These are phyloP conservation scores for Sapria himalayana DNA, from an alignment of 345 rosid species.

Conservation along the genomic window DNA sequence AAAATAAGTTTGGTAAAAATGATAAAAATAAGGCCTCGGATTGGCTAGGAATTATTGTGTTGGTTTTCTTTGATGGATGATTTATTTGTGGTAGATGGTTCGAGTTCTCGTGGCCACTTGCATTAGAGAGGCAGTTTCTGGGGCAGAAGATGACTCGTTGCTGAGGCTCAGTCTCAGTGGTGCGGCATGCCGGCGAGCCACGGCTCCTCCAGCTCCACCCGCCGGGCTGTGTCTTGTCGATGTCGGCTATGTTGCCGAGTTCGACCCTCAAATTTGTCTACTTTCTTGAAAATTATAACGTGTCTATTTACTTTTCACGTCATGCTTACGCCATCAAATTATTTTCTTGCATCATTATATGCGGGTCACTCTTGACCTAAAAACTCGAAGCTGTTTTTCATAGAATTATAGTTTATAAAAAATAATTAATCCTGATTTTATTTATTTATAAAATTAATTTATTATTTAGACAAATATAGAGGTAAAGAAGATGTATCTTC, in stretches of 20 bases:
- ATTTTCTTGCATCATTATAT: too few relatives aligned
- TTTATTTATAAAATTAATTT: too few relatives aligned
- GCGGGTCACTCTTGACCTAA: too few relatives aligned
- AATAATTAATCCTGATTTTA: too few relatives aligned
- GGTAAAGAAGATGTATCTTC: too few relatives aligned
- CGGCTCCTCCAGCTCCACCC: slow-evolving; percentile 88
- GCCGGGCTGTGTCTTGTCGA: slow-evolving; percentile 73
- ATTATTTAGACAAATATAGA: too few relatives aligned
- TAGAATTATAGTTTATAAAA: too few relatives aligned
- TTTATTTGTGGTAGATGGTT: slow-evolving; percentile 37
- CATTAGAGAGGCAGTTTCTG: slow-evolving; percentile 85
- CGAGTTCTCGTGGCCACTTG: slow-evolving; percentile 81
- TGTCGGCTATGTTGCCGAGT: slow-evolving; percentile 64
- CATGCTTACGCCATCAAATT: too few relatives aligned
- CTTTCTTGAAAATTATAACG: slow-evolving; percentile 17
- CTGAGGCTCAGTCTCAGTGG: slow-evolving; percentile 46
- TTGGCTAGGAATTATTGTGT: background rate
- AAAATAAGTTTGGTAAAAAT: too few relatives aligned
- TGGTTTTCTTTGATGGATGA: slow-evolving; percentile 1
- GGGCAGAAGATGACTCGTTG: slow-evolving; percentile 54
- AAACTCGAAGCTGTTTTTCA: too few relatives aligned
- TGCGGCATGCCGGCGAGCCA: slow-evolving; percentile 80
- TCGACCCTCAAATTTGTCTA: slow-evolving; percentile 31
- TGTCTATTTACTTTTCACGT: background rate
- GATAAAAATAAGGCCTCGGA: too few relatives aligned